A percentile compares a stretch with the other conserved stretches of the same genome.
These are phyloP conservation scores for Penicillium verhagenii DNA, from an alignment of 495 filamentous ascomycete genomes.

Conservation along the genomic window DNA sequence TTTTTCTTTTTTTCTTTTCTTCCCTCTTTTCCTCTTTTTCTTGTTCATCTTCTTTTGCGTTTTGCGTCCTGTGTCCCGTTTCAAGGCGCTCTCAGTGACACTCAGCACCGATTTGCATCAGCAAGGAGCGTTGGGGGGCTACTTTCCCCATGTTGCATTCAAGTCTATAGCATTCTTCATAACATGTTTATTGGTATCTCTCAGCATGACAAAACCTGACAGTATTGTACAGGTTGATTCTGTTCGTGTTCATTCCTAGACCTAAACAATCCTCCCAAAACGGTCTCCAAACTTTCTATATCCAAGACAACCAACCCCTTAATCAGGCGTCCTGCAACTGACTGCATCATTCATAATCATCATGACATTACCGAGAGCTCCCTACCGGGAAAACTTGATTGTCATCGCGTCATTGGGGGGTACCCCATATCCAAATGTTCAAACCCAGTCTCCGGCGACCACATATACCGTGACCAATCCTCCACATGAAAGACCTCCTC, in stretches of 20 bases:
- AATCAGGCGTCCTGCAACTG: no score
- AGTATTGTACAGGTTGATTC: not conserved
- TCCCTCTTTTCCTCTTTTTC: no score
- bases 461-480: constrained; percentile 34
- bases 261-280: not conserved
- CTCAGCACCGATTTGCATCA: constrained; percentile 23
- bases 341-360: constrained; percentile 8
- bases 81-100: constrained; percentile 10
- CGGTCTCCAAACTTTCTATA: not conserved
- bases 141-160: not conserved
- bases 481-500: constrained; percentile 26
- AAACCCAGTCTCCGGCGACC: constrained; percentile 30
- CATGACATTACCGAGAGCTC: constrained; percentile 4
- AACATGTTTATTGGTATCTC: no score
- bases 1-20: no score
- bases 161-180: not conserved
- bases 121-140: constrained; percentile 18
- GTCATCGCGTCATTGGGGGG: constrained; percentile 18
- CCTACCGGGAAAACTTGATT: constrained; percentile 9
- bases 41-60: no score
- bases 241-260: not conserved
- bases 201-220: no score
- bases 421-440: constrained; percentile 28
- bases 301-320: no score
- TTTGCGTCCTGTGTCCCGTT: not conserved